Evolutionary conservation across 495 filamentous ascomycete species (phyloP), one percentile per base, ranked within the genome.

Genomic region (Podospora fimiseda): DNA sequence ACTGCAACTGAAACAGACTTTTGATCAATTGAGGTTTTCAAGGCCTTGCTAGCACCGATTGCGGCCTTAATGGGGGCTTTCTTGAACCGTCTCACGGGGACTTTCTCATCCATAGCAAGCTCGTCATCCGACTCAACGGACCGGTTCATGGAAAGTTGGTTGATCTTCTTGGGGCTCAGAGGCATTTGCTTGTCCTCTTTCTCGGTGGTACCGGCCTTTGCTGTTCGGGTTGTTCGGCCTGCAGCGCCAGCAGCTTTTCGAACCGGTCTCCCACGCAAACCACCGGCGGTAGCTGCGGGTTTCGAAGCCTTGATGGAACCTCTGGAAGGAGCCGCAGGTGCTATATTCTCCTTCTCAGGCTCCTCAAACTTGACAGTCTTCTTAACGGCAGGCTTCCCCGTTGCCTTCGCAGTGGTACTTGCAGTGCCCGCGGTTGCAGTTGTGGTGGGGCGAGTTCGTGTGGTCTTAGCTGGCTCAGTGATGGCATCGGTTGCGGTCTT

Each of bases 331-430:
- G 55, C 50, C 15, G 60, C 22, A 7, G 72, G 73, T 16, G 63
- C 48, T 9, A 77, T 55, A 45, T 81, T 80, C 59, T 81, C 78
- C 58, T 81, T 79, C 62, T 80, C 76, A 1, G 77, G 75, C 50
- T 79, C 78, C 59, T 79, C 66, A 57, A 81, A 81, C 42, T 71
- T 78, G 54, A 81, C 78, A 1, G 70, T 71, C 64, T 81, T 81
- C 67, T 78, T 81, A 19, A 67, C 40, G 6, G 57, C 27, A 15
- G 72, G 63, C 46, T 71, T 74, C 13, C 66, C 62, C 2, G 61
- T 54, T 6, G 60, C 56, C 43, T 61, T 70, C 14, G 66, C 58
- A 11, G 61, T 33, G 15, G 54, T 57, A 15, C 62, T 58, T 7
- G 61, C 37, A n/a, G 54, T 57, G 15, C 62, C 57, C 5, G 64